Conservation (phyloP, 106 monocot species). For the Allium sativum region DNA sequence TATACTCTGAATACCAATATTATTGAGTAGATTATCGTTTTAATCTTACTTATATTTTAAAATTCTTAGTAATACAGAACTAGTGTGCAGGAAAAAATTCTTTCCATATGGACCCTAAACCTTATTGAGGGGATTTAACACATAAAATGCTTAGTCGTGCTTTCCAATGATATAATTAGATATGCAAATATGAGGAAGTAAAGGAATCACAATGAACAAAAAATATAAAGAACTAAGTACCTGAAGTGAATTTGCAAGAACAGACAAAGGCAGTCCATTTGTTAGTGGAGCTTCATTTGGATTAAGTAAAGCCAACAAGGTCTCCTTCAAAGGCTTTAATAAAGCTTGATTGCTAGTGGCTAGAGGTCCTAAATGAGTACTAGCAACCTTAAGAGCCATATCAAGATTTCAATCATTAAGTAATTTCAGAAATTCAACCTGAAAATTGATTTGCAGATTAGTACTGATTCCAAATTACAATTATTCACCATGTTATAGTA, state of each 20-base stretch:
- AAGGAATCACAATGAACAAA: neutral
- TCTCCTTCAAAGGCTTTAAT: slow-evolving; percentile 86
- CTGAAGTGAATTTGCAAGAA: slow-evolving; percentile 72
- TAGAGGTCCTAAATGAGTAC: slow-evolving; percentile 73
- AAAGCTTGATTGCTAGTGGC: slow-evolving; percentile 54
- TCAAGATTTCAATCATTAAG: slow-evolving; percentile 51
- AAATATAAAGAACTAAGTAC: no score
- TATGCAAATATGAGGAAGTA: no score
- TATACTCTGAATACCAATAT: no score
- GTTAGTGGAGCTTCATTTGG: slow-evolving; percentile 40
- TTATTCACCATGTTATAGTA: neutral
- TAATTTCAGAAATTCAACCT: slow-evolving; percentile 91
- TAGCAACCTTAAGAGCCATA: slow-evolving; percentile 71
- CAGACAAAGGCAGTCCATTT: slow-evolving; percentile 36
- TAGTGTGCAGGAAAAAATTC: no score
- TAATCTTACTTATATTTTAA: no score
- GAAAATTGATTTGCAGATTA: slow-evolving; percentile 2
- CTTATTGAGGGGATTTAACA: no score
- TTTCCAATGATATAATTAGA: no score
- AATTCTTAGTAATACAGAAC: no score
- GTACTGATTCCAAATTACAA: neutral
- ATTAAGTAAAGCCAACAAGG: slow-evolving; percentile 51
- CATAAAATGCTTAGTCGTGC: no score
- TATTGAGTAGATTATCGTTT: no score
- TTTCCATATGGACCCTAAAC: no score